These are phyloP conservation scores for Pezicula radicicola DNA, from an alignment of 2,329 filamentous ascomycete genomes.

Conservation along the genomic window DNA sequence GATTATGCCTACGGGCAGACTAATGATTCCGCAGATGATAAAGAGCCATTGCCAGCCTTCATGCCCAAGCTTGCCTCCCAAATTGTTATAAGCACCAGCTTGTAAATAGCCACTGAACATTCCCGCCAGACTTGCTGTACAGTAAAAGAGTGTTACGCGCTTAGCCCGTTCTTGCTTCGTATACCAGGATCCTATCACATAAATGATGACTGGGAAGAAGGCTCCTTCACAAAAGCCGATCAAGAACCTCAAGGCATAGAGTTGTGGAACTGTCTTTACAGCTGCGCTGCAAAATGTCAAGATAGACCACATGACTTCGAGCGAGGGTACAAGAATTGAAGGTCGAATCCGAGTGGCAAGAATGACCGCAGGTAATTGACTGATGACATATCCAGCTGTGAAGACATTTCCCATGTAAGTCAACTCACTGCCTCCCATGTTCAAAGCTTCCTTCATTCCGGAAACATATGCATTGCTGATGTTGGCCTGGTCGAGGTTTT, in stretches of 20 bases:
- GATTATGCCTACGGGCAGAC: slow-evolving; percentile 49
- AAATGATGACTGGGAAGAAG: slow-evolving; percentile 27
- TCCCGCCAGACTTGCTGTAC: slow-evolving; percentile 46
- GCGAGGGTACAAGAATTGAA: slow-evolving; percentile 19
- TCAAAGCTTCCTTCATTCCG: slow-evolving; percentile 35
- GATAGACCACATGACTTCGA: slow-evolving; percentile 21
- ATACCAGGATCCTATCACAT: slow-evolving; percentile 44
- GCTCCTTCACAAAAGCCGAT: slow-evolving; percentile 33
- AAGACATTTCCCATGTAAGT: slow-evolving; percentile 52
- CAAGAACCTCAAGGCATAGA: slow-evolving; percentile 41
- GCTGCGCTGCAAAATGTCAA: slow-evolving; percentile 19
- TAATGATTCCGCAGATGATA: slow-evolving; percentile 49
- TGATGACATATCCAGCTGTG: slow-evolving; percentile 35
- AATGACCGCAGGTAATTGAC: slow-evolving; percentile 19
- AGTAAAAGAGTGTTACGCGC: slow-evolving; percentile 51
- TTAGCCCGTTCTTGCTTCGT: slow-evolving; percentile 45
- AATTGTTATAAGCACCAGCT: slow-evolving; percentile 35
- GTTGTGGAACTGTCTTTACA: slow-evolving; percentile 29
- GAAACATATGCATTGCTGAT: slow-evolving; percentile 16
- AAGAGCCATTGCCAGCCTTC: slow-evolving; percentile 44
- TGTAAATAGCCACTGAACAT: slow-evolving; percentile 43
- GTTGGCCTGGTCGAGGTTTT: slow-evolving; percentile 33
- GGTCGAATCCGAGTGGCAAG: slow-evolving; percentile 17
- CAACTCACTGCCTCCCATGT: slow-evolving; percentile 49
- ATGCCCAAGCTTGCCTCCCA: slow-evolving; percentile 33